Percentiles rank a stretch among this genome's conserved stretches.
These are phyloP conservation scores for Metschnikowia cerradonensis DNA, from an alignment of 805 yeast genomes.

Conservation along the genomic window DNA sequence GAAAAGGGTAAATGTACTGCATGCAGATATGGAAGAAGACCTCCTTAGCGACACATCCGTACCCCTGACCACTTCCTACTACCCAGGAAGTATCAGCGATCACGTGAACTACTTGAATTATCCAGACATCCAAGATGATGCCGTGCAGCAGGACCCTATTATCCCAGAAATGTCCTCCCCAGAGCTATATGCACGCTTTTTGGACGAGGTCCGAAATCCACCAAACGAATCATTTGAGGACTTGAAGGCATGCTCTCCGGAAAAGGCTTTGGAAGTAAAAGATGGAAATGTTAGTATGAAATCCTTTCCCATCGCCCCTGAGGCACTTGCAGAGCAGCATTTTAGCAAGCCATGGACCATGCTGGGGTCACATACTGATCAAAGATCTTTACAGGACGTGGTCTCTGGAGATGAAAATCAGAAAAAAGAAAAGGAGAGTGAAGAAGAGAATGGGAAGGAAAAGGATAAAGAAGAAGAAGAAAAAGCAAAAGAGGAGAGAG, in stretches of 20 bases:
- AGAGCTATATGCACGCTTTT: conserved; percentile 1
- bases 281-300: too few relatives aligned
- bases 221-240: background rate
- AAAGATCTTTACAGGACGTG: background rate
- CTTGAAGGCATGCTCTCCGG: background rate
- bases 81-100: background rate
- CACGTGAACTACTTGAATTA: background rate
- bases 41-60: background rate
- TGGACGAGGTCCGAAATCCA: background rate
- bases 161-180: background rate
- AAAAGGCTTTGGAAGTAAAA: background rate
- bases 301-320: background rate
- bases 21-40: background rate
- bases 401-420: background rate
- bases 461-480: background rate
- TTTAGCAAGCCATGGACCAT: background rate
- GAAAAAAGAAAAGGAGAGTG: background rate
- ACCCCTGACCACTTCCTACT: background rate
- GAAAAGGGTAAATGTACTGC: background rate
- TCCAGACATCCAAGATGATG: background rate
- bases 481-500: background rate
- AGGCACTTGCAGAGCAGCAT: background rate
- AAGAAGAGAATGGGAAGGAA: background rate
- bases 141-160: background rate
- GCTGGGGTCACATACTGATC: background rate